A percentile compares a stretch with the other conserved stretches of the same genome.
These are phyloP conservation scores for Leucosporidium yakuticum DNA, from an alignment of 768 basidiomycete genomes.

Conservation along the genomic window DNA sequence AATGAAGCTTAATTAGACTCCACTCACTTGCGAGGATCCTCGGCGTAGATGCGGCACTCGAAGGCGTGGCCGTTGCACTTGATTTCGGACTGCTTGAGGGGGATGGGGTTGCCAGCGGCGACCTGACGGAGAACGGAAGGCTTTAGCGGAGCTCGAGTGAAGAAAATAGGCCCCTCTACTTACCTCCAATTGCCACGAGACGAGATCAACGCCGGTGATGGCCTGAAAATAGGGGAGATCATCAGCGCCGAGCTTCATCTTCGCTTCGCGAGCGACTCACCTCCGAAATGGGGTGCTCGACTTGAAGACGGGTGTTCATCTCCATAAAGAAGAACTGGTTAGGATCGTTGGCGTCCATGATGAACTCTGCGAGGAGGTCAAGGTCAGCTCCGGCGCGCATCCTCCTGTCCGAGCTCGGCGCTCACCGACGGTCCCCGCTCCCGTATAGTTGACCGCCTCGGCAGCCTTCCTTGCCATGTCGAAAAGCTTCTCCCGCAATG, in stretches of 20 bases:
- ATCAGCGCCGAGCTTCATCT: neutral
- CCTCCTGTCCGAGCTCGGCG: neutral
- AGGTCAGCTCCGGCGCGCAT: slow-evolving; percentile 5
- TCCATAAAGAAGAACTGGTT: slow-evolving; percentile 66
- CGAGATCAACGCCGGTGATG: slow-evolving; percentile 87
- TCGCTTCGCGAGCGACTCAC: neutral
- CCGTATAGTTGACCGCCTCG: slow-evolving; percentile 81
- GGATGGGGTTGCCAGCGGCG: slow-evolving; percentile 79
- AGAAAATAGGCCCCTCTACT: neutral
- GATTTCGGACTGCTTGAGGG: slow-evolving; percentile 67
- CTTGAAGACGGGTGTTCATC: slow-evolving; percentile 44
- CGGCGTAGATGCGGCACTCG: slow-evolving; percentile 91
- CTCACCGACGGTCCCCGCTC: slow-evolving; percentile 70
- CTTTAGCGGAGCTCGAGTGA: neutral
- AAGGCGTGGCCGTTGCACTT: slow-evolving; percentile 88
- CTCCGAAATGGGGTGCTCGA: slow-evolving; percentile 47
- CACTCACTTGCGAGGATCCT: slow-evolving; percentile 73
- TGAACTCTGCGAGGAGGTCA: slow-evolving; percentile 59
- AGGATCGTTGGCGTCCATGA: slow-evolving; percentile 80
- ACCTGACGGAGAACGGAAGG: slow-evolving; percentile 49
- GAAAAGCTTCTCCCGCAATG: slow-evolving; percentile 72
- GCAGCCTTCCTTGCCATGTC: slow-evolving; percentile 89
- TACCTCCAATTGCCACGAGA: slow-evolving; percentile 90
- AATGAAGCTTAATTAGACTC: neutral
- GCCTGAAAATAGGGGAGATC: slow-evolving; percentile 46